Conservation (phyloP, 805 yeast species). For the Ogataea saltuana region DNA sequence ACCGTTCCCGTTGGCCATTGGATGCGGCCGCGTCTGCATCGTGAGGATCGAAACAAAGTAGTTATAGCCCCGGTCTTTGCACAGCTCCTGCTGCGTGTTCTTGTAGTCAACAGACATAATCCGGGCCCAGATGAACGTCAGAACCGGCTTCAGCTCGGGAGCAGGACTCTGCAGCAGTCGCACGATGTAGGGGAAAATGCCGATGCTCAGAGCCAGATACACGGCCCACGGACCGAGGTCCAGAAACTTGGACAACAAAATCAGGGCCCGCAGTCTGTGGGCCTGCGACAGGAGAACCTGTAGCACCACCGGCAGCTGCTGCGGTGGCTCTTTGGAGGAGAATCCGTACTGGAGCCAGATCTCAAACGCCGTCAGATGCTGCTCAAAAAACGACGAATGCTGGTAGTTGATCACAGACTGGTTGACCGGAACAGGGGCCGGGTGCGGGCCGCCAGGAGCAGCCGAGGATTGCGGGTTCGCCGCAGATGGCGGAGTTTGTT, state of each 20-base stretch:
- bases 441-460: too few species aligned
- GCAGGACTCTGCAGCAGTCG: conserved; percentile 93
- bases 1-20: too few species aligned
- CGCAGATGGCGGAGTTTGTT: conserved; percentile 16
- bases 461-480: too few species aligned
- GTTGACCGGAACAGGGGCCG: too few species aligned
- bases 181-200: conserved; percentile 92
- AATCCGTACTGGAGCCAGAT: conserved; percentile 93
- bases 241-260: conserved; percentile 76
- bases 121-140: conserved; percentile 96
- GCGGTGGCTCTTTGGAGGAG: conserved; percentile 83
- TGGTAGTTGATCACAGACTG: conserved; percentile 57
- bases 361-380: conserved; percentile 93
- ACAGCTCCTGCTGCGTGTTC: conserved; percentile 86
- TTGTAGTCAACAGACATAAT: conserved; percentile 93
- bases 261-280: conserved; percentile 86
- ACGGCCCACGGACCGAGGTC: conserved; percentile 99
- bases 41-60: conserved; percentile 82
- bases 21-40: conserved; percentile 31
- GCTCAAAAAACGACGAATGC: conserved; percentile 93
- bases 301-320: conserved; percentile 89
- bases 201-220: conserved; percentile 85
- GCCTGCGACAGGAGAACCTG: conserved; percentile 94
- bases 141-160: conserved; percentile 88
- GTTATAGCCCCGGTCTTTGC: conserved; percentile 87